Conservation (phyloP, 1,284 basidiomycete genomes). For the Ustanciosporium gigantosporum region DNA sequence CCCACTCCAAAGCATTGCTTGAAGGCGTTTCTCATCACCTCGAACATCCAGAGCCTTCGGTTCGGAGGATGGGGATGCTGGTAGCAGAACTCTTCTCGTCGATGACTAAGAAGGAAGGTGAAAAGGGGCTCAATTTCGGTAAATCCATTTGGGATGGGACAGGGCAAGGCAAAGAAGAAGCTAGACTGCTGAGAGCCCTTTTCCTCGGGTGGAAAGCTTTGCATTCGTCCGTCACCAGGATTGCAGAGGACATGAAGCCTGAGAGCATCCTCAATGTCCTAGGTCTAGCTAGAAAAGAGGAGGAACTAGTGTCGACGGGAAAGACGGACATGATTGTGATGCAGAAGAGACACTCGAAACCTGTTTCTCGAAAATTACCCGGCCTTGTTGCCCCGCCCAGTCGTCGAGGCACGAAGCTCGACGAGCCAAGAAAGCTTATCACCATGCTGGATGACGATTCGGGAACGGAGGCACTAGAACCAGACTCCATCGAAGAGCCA, state of each 20-base stretch:
- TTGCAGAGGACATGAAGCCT: too few species aligned
- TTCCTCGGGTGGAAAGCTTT: constrained; percentile 11
- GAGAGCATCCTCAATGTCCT: background rate
- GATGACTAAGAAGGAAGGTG: background rate
- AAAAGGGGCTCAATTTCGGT: constrained; percentile 74
- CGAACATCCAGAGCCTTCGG: constrained; percentile 66
- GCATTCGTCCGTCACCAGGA: background rate
- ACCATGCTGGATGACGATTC: constrained; percentile 15
- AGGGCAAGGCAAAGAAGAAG: constrained; percentile 67
- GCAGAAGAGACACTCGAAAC: background rate
- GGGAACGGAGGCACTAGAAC: background rate
- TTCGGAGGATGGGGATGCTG: constrained; percentile 91
- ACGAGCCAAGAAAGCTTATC: constrained; percentile 33
- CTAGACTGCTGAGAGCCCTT: constrained; percentile 47
- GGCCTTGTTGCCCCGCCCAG: constrained; percentile 2
- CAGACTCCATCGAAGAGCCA: background rate
- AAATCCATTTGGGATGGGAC: constrained; percentile 76
- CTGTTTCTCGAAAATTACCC: constrained; percentile 5
- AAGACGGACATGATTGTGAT: too few species aligned
- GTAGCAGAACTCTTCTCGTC: constrained; percentile 70
- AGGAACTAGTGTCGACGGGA: too few species aligned
- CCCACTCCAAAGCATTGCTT: constrained; percentile 70
- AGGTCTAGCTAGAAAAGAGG: background rate
- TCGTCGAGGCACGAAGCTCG: background rate
- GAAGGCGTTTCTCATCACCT: constrained; percentile 74